phyloP scores from a whole-genome alignment of 2,329 filamentous ascomycete species.

The Cytospora piceae region DNA sequence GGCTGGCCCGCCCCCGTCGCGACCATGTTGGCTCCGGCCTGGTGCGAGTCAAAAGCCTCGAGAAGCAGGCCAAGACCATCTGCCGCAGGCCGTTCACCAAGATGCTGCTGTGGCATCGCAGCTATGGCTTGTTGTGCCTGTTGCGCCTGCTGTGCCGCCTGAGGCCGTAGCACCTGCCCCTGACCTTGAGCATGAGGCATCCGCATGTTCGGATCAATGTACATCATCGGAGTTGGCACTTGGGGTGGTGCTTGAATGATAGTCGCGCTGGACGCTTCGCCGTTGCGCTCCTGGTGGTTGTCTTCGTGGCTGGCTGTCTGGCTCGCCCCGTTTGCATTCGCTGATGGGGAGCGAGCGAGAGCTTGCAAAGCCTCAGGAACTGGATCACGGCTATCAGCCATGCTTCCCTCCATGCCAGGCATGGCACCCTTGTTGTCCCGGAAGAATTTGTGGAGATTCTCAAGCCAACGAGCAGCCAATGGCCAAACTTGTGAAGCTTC shows the following conservation, averaged over 20 bases:
- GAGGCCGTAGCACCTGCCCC: constrained; percentile 31
- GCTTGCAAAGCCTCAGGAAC: constrained; percentile 38
- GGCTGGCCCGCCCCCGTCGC: constrained; percentile 23
- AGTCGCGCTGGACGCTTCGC: constrained; percentile 23
- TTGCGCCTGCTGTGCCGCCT: constrained; percentile 29
- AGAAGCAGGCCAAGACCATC: constrained; percentile 48
- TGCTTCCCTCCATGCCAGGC: constrained; percentile 49
- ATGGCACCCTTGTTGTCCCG: constrained; percentile 47
- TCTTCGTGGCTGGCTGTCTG: constrained; percentile 15
- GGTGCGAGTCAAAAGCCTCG: constrained; percentile 44
- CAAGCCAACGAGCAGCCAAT: constrained; percentile 56
- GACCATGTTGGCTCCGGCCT: constrained; percentile 32
- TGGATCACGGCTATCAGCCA: constrained; percentile 50
- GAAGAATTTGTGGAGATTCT: constrained; percentile 52
- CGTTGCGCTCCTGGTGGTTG: constrained; percentile 23
- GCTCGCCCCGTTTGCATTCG: constrained; percentile 24
- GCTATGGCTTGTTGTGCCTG: constrained; percentile 31
- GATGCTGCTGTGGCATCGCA: constrained; percentile 32
- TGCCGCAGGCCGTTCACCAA: constrained; percentile 34
- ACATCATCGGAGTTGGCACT: constrained; percentile 31
- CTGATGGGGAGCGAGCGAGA: constrained; percentile 12
- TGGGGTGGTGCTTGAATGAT: constrained; percentile 33
- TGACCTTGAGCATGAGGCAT: constrained; percentile 27
- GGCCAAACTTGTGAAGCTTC: constrained; percentile 58
- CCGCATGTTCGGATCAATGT: constrained; percentile 35